Evolutionary conservation across 2,329 filamentous ascomycete species (phyloP), one percentile per base, ranked within the genome.

Genomic region (Cladosporium sp.): DNA sequence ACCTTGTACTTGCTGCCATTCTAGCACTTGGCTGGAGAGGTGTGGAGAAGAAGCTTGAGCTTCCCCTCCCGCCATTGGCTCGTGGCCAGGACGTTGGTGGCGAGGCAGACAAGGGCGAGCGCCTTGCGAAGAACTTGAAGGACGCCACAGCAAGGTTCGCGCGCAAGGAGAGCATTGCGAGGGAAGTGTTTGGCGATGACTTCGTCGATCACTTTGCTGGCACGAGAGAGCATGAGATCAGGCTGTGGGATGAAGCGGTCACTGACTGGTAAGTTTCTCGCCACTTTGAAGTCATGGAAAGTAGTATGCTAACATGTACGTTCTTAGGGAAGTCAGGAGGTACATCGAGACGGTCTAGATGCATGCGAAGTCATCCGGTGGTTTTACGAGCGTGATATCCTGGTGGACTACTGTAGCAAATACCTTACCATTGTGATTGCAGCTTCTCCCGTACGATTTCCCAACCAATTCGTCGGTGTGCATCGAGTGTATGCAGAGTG

Each of bases 191-290:
- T 73, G 94, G 94, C 0, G 89, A 97, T 71, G 89, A 88, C 8
- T 99, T 99, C 75, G 94, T 99, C 3, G 92, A 97, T 15, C 94
- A 97, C 73, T 99, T 87, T 77, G 90, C 87, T 12, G 94, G 94
- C 15, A 96, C 93, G 17, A 83, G 94, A 62, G 88, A 96, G 72
- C 92, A 99, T 74, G 94, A 99, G 75, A 82, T 94, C 58, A 79
- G 89, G 60, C 75, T 96, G 19, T 99, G 90, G 88, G 92, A 97
- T 67, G 93, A 97, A 73, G 92, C 92, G 2, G 93, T 97, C 5
- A 97, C 94, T 19, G 94, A 97, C 73, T 97, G 93, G 91, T 93
- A 80, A 73, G 88, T 85, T 56, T n/a, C 45, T 19, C 19, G 28
- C 47, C 0, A 3, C 9, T 40, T 13, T n/a, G 9, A n/a, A 19